Evolutionary conservation across 345 rosid genomes (phyloP), one percentile per base, ranked within the genome.

Genomic region (Gossypium thurberi): DNA sequence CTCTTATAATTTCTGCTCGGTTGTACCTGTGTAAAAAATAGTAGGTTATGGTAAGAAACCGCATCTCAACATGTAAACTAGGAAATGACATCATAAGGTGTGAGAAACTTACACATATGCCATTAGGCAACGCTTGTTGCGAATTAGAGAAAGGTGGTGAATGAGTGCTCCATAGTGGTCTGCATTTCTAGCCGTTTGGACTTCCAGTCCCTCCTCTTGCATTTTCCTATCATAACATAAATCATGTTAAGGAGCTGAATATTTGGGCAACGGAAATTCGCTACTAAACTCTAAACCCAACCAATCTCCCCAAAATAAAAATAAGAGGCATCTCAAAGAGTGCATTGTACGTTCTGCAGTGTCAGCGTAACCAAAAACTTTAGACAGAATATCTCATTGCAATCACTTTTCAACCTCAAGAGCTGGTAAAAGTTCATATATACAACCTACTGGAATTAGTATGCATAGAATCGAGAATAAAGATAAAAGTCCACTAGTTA

Each of bases 51-150:
- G 21, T 2, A 51, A 63, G 33, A 62, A 60, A 65, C 50, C 50
- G 46, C 47, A 58, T 3, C 42, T 37, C 2, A 59, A 74, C 21
- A 63, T 33, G 50, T 1, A 64, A 74, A 71, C 59, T 10, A 65
- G 63, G 63, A 62, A 71, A 65, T 28, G 63, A 15, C 33, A 52
- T 51, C 8, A 17, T 0, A 67, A 15, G 50, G n/a, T 9, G 56
- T 62, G 44, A 76, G 48, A 66, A 70, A 44, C 88, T 77, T 77
- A 94, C 98, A 87, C 81, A 67, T 95, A 92, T n/a, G 94, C 94
- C 98, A 89, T 87, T 76, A 95, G 84, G 87, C 98, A 95, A 66
- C 98, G 94, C 70, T 95, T 95, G 83, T 90, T 90, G 18, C 94
- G 94, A 82, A 79, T 81, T 78, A 95, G 79, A 77, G 99, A 78